phyloP scores from a whole-genome alignment of 305 asterid species.

The Petunia hybrid region DNA sequence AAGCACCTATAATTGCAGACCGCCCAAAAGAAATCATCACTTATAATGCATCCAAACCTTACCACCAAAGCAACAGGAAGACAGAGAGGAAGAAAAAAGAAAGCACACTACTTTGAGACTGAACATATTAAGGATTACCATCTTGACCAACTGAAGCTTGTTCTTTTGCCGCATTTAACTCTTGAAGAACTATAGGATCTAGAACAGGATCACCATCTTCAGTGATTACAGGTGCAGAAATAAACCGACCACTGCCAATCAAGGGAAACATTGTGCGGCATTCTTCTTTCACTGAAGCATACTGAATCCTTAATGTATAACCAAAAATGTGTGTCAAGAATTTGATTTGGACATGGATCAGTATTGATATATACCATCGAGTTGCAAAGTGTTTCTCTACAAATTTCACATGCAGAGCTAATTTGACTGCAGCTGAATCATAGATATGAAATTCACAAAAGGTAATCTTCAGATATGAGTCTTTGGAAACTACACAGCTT shows the following conservation, averaged over 20 bases:
- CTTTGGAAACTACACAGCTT: background rate
- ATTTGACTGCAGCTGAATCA: background rate
- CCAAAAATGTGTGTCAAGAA: slow-evolving; percentile 9
- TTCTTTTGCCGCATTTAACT: slow-evolving; percentile 50
- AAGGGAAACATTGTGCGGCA: slow-evolving; percentile 76
- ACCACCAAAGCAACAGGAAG: background rate
- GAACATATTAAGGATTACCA: slow-evolving; percentile 37
- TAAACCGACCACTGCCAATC: slow-evolving; percentile 76
- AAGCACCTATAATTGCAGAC: slow-evolving; percentile 46
- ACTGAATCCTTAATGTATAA: slow-evolving; percentile 62
- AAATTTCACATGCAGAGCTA: background rate
- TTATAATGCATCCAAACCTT: background rate
- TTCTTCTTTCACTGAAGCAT: slow-evolving; percentile 68
- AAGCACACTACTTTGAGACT: background rate
- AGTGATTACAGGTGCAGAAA: slow-evolving; percentile 81
- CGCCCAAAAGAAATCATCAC: background rate
- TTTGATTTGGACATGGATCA: slow-evolving; percentile 6
- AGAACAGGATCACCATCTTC: slow-evolving; percentile 73
- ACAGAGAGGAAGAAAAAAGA: background rate
- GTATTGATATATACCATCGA: background rate
- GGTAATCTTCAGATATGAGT: background rate
- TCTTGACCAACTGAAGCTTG: slow-evolving; percentile 30
- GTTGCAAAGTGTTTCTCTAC: background rate
- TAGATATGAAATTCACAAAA: background rate
- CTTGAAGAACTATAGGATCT: slow-evolving; percentile 85